Percentiles rank a stretch among this genome's conserved stretches.
phyloP scores from a whole-genome alignment of 306 rosid species.

The Sphenostylis stenocarpa region DNA sequence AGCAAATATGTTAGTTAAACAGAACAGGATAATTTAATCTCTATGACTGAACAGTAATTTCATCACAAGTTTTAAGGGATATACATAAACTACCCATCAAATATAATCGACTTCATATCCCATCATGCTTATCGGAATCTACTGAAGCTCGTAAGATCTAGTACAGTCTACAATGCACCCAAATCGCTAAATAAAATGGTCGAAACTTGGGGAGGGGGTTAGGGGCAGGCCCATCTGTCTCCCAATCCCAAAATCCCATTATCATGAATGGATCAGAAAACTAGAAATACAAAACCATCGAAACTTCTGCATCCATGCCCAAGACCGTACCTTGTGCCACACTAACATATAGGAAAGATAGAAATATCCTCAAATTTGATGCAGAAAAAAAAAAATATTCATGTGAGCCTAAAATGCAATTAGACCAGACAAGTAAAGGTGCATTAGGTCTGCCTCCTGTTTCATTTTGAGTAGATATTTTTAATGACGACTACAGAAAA shows the following conservation, averaged over 20 bases:
- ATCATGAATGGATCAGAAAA: not conserved
- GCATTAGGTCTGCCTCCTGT: not conserved
- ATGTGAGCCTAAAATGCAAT: not conserved
- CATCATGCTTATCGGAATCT: not conserved
- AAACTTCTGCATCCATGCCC: not conserved
- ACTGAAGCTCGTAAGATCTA: conserved; percentile 7
- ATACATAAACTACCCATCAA: not conserved
- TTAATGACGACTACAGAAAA: not conserved
- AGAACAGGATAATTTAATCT: not conserved
- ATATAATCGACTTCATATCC: not conserved
- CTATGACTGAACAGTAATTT: not conserved
- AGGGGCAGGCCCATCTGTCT: not conserved
- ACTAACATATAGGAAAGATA: not conserved
- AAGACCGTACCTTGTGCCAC: not conserved
- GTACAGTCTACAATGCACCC: not conserved
- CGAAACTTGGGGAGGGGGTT: not conserved
- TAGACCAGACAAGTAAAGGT: not conserved
- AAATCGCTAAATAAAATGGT: not conserved
- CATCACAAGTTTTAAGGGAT: not conserved
- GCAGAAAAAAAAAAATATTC: not conserved
- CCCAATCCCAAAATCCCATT: not conserved
- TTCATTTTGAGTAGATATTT: not conserved
- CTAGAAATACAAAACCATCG: not conserved
- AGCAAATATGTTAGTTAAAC: not conserved
- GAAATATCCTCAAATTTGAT: not conserved